phyloP scores from a whole-genome alignment of 495 filamentous ascomycete species.

The Podospora tetraspora region DNA sequence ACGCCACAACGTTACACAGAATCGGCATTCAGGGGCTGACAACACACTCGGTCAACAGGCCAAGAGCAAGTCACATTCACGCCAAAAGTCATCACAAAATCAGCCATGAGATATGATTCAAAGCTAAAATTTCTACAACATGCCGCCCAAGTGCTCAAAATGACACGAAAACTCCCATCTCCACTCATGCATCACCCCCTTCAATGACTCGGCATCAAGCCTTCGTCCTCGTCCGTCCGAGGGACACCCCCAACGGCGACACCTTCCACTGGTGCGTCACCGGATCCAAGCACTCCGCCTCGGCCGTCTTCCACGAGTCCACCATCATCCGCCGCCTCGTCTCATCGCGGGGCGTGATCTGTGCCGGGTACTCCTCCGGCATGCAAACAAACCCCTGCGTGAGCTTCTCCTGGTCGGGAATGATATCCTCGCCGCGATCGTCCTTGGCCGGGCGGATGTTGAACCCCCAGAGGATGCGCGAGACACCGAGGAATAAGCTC shows the following conservation, averaged over 20 bases:
- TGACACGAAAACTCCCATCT: background rate
- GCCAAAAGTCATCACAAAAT: background rate
- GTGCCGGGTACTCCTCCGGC: conserved; percentile 35
- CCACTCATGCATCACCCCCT: background rate
- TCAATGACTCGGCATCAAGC: background rate
- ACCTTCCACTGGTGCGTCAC: conserved; percentile 28
- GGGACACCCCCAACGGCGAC: conserved; percentile 14
- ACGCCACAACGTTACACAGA: background rate
- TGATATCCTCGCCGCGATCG: conserved; percentile 29
- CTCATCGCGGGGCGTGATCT: conserved; percentile 31
- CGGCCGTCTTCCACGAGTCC: conserved; percentile 34
- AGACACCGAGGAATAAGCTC: conserved; percentile 47
- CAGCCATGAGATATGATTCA: background rate
- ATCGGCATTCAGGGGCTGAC: background rate
- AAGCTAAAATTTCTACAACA: background rate
- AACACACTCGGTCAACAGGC: background rate
- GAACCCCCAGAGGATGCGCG: conserved; percentile 53
- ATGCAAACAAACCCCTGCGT: conserved; percentile 43
- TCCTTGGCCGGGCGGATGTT: conserved; percentile 35
- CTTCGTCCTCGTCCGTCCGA: conserved; percentile 16
- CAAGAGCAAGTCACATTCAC: background rate
- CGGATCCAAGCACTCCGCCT: conserved; percentile 31
- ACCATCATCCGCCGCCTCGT: conserved; percentile 25
- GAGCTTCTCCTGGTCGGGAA: conserved; percentile 37
- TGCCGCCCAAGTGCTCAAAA: background rate